phyloP scores from a whole-genome alignment of 139 green algal genomes.

The Chlamydomonas incerta region DNA sequence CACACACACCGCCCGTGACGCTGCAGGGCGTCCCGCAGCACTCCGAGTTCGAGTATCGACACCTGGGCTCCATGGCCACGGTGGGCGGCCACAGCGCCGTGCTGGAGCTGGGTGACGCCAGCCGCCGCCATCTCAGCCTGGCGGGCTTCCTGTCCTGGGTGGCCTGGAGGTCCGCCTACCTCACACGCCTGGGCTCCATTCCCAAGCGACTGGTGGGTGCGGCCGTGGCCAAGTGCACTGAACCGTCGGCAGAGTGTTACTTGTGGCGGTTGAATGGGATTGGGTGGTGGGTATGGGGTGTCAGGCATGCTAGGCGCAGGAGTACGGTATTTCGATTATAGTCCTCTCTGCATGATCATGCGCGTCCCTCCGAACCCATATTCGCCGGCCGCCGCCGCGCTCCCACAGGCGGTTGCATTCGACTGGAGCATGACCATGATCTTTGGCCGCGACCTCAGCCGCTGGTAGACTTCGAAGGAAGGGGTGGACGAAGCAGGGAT shows the following conservation, averaged over 20 bases:
- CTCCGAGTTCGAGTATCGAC: slow-evolving; percentile 53
- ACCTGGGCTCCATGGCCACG: slow-evolving; percentile 78
- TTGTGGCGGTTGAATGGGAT: not conserved
- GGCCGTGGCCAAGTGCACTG: too few species aligned
- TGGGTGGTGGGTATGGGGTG: too few species aligned
- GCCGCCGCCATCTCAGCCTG: slow-evolving; percentile 8
- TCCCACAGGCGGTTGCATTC: slow-evolving; percentile 27
- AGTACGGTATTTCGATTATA: too few species aligned
- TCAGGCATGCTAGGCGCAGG: too few species aligned
- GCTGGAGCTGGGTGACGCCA: not conserved
- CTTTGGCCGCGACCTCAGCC: slow-evolving; percentile 45
- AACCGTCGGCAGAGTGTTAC: too few species aligned
- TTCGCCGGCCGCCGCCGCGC: too few species aligned
- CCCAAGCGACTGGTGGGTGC: slow-evolving; percentile 57
- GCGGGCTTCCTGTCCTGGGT: slow-evolving; percentile 65
- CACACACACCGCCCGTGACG: too few species aligned
- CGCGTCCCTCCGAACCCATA: too few species aligned
- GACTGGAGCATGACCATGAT: slow-evolving; percentile 46
- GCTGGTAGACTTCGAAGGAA: slow-evolving; percentile 29
- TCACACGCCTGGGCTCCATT: slow-evolving; percentile 79
- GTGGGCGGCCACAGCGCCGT: slow-evolving; percentile 62
- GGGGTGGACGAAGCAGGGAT: too few species aligned
- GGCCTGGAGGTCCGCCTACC: slow-evolving; percentile 84
- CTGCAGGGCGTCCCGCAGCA: not conserved
- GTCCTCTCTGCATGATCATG: too few species aligned